A percentile compares a stretch with the other conserved stretches of the same genome.
Conservation (phyloP, 176 grass and related monocot genomes). For the Triticum aestivum region IWGSC_CS_RefSeq_v2.1 NC_057803.1:147105106-147105605, state of each 20-base stretch:
- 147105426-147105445: conserved; percentile 69
- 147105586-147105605: conserved; percentile 40
- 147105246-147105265: neutral
- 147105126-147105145: neutral
- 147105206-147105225: conserved; percentile 25
- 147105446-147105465: conserved; percentile 47
- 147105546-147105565: neutral
- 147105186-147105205: conserved; percentile 28
- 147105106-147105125: neutral
- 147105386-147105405: conserved; percentile 88
- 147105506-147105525: neutral
- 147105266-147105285: conserved; percentile 9
- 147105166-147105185: neutral
- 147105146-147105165: conserved; percentile 25
- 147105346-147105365: conserved; percentile 86
- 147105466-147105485: neutral
- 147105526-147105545: neutral
- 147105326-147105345: conserved; percentile 33
- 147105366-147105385: conserved; percentile 52
- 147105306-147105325: neutral
- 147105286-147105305: conserved; percentile 17
- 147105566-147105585: conserved; percentile 42
- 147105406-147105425: conserved; percentile 81
- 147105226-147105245: neutral
- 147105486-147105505: conserved; percentile 3